Conservation (phyloP, 2,329 filamentous ascomycete genomes). For the Fusarium sp. region DNA sequence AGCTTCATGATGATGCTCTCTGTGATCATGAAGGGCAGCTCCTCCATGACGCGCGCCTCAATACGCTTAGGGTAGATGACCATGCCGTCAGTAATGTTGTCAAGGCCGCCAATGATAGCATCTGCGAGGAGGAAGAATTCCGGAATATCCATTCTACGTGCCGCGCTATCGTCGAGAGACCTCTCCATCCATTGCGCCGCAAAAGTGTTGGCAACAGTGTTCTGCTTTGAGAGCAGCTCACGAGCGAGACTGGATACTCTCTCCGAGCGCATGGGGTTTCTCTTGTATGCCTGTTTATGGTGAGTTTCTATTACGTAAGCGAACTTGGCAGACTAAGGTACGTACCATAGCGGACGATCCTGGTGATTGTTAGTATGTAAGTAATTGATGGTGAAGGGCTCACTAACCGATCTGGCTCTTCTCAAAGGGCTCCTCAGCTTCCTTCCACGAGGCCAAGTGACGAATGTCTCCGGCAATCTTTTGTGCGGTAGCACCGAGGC, state of each 20-base stretch:
- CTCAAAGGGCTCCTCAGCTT: constrained; percentile 76
- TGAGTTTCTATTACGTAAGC: not conserved
- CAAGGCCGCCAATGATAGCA: constrained; percentile 26
- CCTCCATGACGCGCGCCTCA: constrained; percentile 19
- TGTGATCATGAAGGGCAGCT: constrained; percentile 40
- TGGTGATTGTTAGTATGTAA: too few relatives aligned
- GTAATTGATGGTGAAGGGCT: too few relatives aligned
- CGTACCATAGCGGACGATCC: not conserved
- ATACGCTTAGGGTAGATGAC: constrained; percentile 40
- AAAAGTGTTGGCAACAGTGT: constrained; percentile 24
- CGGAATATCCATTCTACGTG: constrained; percentile 35
- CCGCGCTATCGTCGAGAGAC: constrained; percentile 21
- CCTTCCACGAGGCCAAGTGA: constrained; percentile 80
- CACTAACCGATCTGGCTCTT: constrained; percentile 5
- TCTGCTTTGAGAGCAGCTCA: constrained; percentile 21
- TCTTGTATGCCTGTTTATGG: constrained; percentile 25
- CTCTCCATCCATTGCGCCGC: constrained; percentile 34
- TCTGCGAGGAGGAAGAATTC: constrained; percentile 41
- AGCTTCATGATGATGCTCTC: constrained; percentile 45
- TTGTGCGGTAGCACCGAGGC: constrained; percentile 81
- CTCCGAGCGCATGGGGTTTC: constrained; percentile 35
- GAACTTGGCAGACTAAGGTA: fast-evolving
- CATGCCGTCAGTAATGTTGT: constrained; percentile 43
- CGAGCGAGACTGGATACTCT: constrained; percentile 28
- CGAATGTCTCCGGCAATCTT: constrained; percentile 80